Evolutionary conservation across 2,329 filamentous ascomycete genomes (phyloP).

Genomic region (Lachnellula arida): DNA sequence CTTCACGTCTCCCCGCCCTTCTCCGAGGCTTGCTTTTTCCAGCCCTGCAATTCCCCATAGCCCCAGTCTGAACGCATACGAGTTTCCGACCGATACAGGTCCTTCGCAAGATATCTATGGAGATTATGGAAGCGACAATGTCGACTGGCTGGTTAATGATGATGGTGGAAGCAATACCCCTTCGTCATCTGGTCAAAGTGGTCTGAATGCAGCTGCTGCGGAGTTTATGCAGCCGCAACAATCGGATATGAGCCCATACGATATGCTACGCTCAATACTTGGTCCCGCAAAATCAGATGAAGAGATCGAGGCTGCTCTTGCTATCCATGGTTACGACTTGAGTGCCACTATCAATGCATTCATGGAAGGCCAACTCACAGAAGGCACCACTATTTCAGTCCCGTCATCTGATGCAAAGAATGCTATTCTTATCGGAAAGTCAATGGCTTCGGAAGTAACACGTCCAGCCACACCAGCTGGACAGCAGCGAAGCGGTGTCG

Average conservation of each 20-base stretch:
- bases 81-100: slow-evolving; percentile 79
- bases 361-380: slow-evolving; percentile 65
- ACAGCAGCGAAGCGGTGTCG: slow-evolving; percentile 76
- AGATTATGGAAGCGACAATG: slow-evolving; percentile 87
- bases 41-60: slow-evolving; percentile 91
- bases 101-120: slow-evolving; percentile 82
- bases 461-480: slow-evolving; percentile 72
- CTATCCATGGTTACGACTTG: slow-evolving; percentile 85
- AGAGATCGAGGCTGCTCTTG: slow-evolving; percentile 88
- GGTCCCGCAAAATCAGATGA: slow-evolving; percentile 87
- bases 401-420: slow-evolving; percentile 54
- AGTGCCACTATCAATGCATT: slow-evolving; percentile 86
- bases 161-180: slow-evolving; percentile 78
- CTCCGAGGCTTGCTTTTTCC: slow-evolving; percentile 82
- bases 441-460: slow-evolving; percentile 67
- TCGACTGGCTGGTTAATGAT: slow-evolving; percentile 92
- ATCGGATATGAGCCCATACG: slow-evolving; percentile 94
- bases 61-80: slow-evolving; percentile 89
- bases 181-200: slow-evolving; percentile 64
- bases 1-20: slow-evolving; percentile 89
- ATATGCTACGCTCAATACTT: slow-evolving; percentile 93
- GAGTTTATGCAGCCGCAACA: slow-evolving; percentile 67
- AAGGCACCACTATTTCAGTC: slow-evolving; percentile 41
- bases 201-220: slow-evolving; percentile 72
- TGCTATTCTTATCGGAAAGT: slow-evolving; percentile 80